Conservation (phyloP, 2,329 filamentous ascomycete genomes). For the Canariomyces notabilis region DNA sequence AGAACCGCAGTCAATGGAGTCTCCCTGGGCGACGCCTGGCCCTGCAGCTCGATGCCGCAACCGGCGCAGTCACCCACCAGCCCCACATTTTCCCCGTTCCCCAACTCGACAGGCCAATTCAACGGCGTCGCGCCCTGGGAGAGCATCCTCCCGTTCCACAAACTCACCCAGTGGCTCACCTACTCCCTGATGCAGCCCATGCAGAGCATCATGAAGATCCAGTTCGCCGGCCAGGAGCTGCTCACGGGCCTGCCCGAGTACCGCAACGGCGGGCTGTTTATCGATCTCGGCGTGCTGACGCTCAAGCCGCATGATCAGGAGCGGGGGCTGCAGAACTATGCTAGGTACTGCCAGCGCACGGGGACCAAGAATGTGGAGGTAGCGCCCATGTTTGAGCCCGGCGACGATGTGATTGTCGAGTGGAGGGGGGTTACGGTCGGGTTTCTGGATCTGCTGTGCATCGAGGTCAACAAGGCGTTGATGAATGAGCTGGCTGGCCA, state of each 20-base stretch:
- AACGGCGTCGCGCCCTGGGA: conserved; percentile 61
- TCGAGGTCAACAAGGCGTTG: conserved; percentile 57
- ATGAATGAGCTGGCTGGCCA: conserved; percentile 59
- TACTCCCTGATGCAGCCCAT: conserved; percentile 68
- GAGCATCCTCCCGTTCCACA: conserved; percentile 72
- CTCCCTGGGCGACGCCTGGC: conserved; percentile 91
- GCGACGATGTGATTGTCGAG: conserved; percentile 59
- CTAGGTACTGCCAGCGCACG: conserved; percentile 65
- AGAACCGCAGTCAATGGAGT: conserved; percentile 83
- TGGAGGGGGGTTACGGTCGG: conserved; percentile 62
- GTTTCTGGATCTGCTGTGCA: conserved; percentile 50
- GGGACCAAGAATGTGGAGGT: conserved; percentile 58
- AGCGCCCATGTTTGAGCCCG: conserved; percentile 53
- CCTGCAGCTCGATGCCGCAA: conserved; percentile 73
- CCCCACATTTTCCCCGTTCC: conserved; percentile 50
- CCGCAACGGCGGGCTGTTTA: conserved; percentile 64
- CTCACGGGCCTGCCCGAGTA: conserved; percentile 68
- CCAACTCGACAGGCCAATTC: conserved; percentile 28
- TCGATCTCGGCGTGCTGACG: conserved; percentile 52
- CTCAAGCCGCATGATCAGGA: conserved; percentile 43
- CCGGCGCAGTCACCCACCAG: conserved; percentile 36
- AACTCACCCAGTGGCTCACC: conserved; percentile 81
- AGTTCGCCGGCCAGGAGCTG: conserved; percentile 49
- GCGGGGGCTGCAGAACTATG: conserved; percentile 42
- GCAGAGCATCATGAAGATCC: conserved; percentile 44